Evolutionary conservation across 257 asterid species (phyloP), one percentile per base, ranked within the genome.

Genomic region (Lantana camara): DNA sequence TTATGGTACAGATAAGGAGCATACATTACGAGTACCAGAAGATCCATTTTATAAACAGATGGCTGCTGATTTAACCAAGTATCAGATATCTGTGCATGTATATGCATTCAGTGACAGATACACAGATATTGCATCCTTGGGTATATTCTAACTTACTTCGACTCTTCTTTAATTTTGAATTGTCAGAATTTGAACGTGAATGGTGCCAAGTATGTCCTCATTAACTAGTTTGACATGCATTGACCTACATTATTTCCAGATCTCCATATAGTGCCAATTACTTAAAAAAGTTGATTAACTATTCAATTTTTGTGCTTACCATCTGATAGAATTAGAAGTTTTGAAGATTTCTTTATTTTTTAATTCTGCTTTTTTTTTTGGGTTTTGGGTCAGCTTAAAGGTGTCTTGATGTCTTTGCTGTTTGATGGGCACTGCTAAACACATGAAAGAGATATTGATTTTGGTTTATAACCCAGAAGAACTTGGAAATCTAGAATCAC

Each of bases 21-120:
- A 81, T 76, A 71, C 73, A 48, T 60, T 78, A 59, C 86, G 96
- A 71, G 59, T 75, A 64, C 91, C 98, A 29, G 96, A 91, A 80
- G 96, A 91, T 80, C 89, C 96, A 30, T 91, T 88, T 59, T 91
- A 91, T 76, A 91, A 91, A 68, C 98, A 88, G 74, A 91, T 91
- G 98, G 96, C 96, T 79, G 98, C 96, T 81, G 98, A 91, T 77
- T 86, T 88, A 64, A 85, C 96, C 63, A 86, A 88, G 79, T 82
- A 65, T 77, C 96, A 86, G 95, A 84, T 91, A 73, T 85, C 98
- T 57, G 95, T 84, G 62, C 88, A 91, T 83, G 63, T 88, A 47
- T 91, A 91, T 81, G 96, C 94, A 63, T 91, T 84, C 84, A 86
- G 96, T 51, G 96, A 88, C 67, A 88, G 86, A 78, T 91, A 84